Evolutionary conservation across 805 yeast species (phyloP), one percentile per base, ranked within the genome.

Genomic region (Grigorovia jiainica): DNA sequence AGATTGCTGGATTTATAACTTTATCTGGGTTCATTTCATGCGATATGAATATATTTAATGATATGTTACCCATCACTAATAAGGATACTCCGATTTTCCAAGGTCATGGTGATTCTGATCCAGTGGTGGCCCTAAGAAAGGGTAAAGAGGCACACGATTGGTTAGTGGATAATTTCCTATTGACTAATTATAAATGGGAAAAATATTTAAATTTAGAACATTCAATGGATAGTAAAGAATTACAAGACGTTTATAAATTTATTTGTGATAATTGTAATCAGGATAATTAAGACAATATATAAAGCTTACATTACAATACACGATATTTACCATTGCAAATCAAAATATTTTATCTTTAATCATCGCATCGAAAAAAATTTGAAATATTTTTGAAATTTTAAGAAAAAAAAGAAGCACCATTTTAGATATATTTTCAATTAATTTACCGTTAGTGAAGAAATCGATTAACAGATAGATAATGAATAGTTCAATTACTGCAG

Each of bases 61-160:
- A 27, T 5, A 18, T 5, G 17, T 25, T 15, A 3, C 46, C 54
- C 11, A 60, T 63, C n/a, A 54, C 56, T 27, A 86, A 87, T 57
- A 55, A 63, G 13, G 63, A 68, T 6, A 83, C 95, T 0, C 95
- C 95, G 1, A 66, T 86, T 7, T 86, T 87, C 65, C 84, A 85
- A 51, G 95, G 92, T 7, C 97, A 90, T 60, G 97, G 98, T 25
- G 76, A 78, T 5, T 61, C 56, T 3, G 97, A 90, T 57, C 82
- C 82, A 1, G 67, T 89, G 3, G 74, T 90, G 9, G 39, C 60
- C 5, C 34, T 54, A n/a, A 15, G 35, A 17, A 43, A 45, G 7
- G 64, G 59, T 11, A 50, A 62, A 7, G 59, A 48, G 19, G 79
- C 75, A 2, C 55, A 64, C 34, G 71, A 73, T 5, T 67, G 72